Evolutionary conservation across 306 rosid genomes (phyloP).

Genomic region (Prunus salicina): DNA sequence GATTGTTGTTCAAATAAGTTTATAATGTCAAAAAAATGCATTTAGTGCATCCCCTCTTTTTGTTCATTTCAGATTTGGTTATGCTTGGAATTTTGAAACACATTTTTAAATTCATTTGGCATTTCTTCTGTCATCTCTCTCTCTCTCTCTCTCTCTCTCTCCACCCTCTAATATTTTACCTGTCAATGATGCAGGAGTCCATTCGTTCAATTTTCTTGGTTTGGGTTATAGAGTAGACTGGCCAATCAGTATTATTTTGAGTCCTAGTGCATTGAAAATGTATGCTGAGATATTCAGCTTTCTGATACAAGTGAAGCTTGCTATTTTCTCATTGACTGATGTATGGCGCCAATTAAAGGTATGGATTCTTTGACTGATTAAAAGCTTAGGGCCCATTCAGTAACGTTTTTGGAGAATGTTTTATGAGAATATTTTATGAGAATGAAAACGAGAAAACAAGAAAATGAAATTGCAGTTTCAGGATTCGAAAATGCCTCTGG

Average conservation of each 20-base stretch:
- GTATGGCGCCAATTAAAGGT: constrained; percentile 93
- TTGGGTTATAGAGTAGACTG: constrained; percentile 89
- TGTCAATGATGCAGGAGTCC: constrained; percentile 67
- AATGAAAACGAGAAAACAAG: too few species aligned
- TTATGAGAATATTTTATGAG: too few species aligned
- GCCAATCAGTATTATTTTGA: constrained; percentile 84
- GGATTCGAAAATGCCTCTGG: too few species aligned
- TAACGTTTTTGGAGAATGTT: too few species aligned
- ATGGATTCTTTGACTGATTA: constrained; percentile 24
- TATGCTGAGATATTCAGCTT: constrained; percentile 93
- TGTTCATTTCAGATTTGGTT: constrained; percentile 6
- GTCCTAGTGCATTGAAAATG: constrained; percentile 69
- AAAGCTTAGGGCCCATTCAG: neutral
- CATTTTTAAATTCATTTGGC: neutral
- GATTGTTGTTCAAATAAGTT: neutral
- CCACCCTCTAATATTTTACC: neutral
- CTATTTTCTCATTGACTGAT: constrained; percentile 69
- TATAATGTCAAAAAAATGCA: neutral
- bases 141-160: constrained; percentile 14
- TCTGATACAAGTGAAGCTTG: constrained; percentile 92
- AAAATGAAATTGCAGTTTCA: too few species aligned
- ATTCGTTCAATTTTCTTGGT: constrained; percentile 89
- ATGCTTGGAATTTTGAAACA: constrained; percentile 1
- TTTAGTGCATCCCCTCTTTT: neutral
- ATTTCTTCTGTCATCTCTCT: neutral